Evolutionary conservation across 345 rosid species (phyloP).

Genomic region (Corchorus capsularis): DNA sequence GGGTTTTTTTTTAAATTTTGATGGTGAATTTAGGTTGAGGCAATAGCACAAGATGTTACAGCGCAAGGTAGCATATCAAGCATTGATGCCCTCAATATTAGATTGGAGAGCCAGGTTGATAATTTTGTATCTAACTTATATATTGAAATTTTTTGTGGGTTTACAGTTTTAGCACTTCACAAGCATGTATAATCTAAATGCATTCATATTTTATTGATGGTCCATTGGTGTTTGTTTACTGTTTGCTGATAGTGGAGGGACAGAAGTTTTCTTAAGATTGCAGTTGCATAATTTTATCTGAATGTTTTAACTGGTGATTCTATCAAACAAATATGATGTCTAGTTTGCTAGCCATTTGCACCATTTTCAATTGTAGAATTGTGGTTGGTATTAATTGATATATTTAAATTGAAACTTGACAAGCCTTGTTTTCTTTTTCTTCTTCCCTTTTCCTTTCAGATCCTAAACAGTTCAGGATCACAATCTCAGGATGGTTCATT

Average conservation of each 20-base stretch:
- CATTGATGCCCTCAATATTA: constrained; percentile 70
- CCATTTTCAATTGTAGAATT: background rate
- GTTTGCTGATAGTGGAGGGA: background rate
- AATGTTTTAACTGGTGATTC: background rate
- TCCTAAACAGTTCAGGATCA: constrained; percentile 40
- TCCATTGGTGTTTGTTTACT: background rate
- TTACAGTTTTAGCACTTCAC: background rate
- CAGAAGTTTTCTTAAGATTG: background rate
- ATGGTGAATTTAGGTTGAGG: constrained; percentile 60
- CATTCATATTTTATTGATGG: background rate
- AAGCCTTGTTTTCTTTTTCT: constrained; percentile 27
- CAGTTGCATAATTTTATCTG: background rate
- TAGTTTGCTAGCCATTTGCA: background rate
- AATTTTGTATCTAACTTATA: constrained; percentile 10
- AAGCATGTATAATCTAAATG: background rate
- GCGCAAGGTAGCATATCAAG: constrained; percentile 73
- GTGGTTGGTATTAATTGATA: constrained; percentile 12
- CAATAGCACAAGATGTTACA: constrained; percentile 67
- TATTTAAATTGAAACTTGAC: constrained; percentile 5
- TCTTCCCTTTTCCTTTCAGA: constrained; percentile 25
- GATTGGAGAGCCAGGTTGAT: constrained; percentile 75
- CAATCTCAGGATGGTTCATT: constrained; percentile 42
- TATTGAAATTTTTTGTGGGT: background rate
- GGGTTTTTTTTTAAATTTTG: background rate
- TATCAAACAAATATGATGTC: background rate